Base-by-base conservation (phyloP, 805 yeast genomes). In the Millerago galiae region DNA sequence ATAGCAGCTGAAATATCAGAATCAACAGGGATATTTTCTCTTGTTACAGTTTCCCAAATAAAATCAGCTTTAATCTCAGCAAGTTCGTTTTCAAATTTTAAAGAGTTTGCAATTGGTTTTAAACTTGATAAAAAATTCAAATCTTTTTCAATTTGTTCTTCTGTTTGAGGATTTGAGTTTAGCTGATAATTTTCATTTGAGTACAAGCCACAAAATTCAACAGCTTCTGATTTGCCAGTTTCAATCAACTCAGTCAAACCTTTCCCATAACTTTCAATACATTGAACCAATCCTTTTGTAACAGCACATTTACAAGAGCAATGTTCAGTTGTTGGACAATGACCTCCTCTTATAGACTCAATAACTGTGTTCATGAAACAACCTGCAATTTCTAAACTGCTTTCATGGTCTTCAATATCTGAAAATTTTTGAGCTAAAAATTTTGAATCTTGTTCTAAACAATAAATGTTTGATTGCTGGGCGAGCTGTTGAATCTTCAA, bases 21-120 rank as follows among this genome's bases (percentile, higher is more conserved):
- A 8, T 29, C 30, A 2, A 15, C 11, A 5, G 14, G 21, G 1
- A 17, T 8, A 2, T 26, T 24, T 5, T 43, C 44, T 12, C 37
- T 29, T 4, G 18, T 32, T 7, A 52, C 37, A 10, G 42, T 42
- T 13, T 40, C 27, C 48, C 49, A 49, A 6, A 55, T 31, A 13
- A 46, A 36, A 10, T 50, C 53, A 1, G 50, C 44, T 21, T 38
- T 47, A 14, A 49, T 32, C 25, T 51, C 54, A 1, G 40, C 24
- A 10, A 55, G 43, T 12, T 50, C 54, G 1, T 38, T 38, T 1
- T 27, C 11, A 15, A 55, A 38, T 10, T 40, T 27, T 25, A 55
- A 37, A 2, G 48, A 32, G 0, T 36, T 14, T 3, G 56, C 56
- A 14, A 53, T 45, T 8, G 36, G 30, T 17, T 39, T 45, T 14